Evolutionary conservation across 768 basidiomycete species (phyloP).

Genomic region (Baorangia bicolor): DNA sequence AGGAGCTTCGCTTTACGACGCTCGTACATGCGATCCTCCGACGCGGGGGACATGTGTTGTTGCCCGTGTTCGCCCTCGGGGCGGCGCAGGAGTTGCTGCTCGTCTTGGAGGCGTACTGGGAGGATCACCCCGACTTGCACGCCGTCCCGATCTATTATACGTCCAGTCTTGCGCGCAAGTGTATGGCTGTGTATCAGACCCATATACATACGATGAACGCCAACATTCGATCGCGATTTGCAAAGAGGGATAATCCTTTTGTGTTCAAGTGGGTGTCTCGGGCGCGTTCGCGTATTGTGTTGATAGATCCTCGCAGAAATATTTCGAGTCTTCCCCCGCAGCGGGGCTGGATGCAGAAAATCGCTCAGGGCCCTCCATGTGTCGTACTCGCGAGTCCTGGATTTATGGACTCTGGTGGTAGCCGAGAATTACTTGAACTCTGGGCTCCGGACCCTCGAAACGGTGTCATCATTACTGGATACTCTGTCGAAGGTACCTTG

Average conservation of each 20-base stretch:
- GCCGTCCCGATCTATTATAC: slow-evolving; percentile 93
- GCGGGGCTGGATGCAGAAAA: slow-evolving; percentile 81
- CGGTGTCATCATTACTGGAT: slow-evolving; percentile 92
- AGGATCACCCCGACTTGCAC: slow-evolving; percentile 89
- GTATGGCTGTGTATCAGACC: slow-evolving; percentile 96
- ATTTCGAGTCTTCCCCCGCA: slow-evolving; percentile 75
- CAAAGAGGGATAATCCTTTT: slow-evolving; percentile 94
- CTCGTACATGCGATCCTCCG: slow-evolving; percentile 91
- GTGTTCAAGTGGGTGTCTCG: slow-evolving; percentile 81
- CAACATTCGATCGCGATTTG: slow-evolving; percentile 85
- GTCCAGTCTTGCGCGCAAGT: slow-evolving; percentile 88
- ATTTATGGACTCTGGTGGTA: slow-evolving; percentile 86
- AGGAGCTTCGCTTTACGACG: slow-evolving; percentile 84
- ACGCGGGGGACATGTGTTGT: slow-evolving; percentile 89
- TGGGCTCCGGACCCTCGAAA: slow-evolving; percentile 96
- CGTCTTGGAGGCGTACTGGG: slow-evolving; percentile 96
- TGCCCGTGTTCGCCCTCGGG: slow-evolving; percentile 93
- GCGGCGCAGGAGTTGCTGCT: slow-evolving; percentile 91
- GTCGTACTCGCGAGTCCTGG: slow-evolving; percentile 95
- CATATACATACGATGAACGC: slow-evolving; percentile 98
- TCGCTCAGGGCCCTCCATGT: slow-evolving; percentile 90
- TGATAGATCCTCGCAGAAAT: slow-evolving; percentile 44
- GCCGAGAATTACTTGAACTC: slow-evolving; percentile 87
- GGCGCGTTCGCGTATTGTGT: not conserved
- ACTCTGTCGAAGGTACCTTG: slow-evolving; percentile 94